A percentile compares a stretch with the other conserved stretches of the same genome.
Evolutionary conservation across 2,329 filamentous ascomycete genomes (phyloP).

Genomic region (Xylaria hypoxylon): DNA sequence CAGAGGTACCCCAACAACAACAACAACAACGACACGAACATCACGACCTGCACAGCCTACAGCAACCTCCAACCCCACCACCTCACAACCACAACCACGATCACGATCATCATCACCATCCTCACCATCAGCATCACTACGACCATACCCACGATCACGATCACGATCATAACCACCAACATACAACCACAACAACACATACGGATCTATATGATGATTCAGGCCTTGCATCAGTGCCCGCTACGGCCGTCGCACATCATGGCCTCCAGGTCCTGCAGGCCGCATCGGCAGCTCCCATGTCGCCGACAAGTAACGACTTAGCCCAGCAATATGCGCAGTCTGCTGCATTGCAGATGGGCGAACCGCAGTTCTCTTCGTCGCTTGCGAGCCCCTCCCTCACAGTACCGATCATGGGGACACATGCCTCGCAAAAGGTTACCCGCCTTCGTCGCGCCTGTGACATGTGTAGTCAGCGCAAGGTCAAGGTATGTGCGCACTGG

Average conservation of each 20-base stretch:
- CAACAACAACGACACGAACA: conserved; percentile 12
- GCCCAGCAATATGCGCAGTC: conserved; percentile 53
- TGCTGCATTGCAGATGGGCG: conserved; percentile 49
- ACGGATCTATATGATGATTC: conserved; percentile 37
- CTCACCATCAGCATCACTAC: conserved; percentile 16
- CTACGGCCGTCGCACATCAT: conserved; percentile 48
- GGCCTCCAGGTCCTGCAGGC: conserved; percentile 49
- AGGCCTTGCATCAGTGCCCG: conserved; percentile 38
- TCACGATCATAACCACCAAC: conserved; percentile 11
- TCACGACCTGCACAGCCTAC: conserved; percentile 8
- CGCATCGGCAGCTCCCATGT: conserved; percentile 44
- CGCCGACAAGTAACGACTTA: conserved; percentile 39
- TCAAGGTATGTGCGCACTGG: conserved; percentile 57
- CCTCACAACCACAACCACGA: conserved; percentile 13
- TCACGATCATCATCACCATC: neutral
- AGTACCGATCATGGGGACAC: conserved; percentile 19
- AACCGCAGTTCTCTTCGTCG: conserved; percentile 41
- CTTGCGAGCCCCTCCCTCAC: conserved; percentile 23
- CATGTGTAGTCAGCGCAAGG: conserved; percentile 71
- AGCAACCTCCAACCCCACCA: conserved; percentile 10
- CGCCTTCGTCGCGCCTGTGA: conserved; percentile 70
- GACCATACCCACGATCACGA: conserved; percentile 10
- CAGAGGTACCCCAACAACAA: too few relatives aligned
- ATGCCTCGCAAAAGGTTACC: conserved; percentile 59
- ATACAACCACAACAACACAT: conserved; percentile 11